Base-by-base conservation (phyloP, 148 eudicot species). In the Beta vulgaris region DNA sequence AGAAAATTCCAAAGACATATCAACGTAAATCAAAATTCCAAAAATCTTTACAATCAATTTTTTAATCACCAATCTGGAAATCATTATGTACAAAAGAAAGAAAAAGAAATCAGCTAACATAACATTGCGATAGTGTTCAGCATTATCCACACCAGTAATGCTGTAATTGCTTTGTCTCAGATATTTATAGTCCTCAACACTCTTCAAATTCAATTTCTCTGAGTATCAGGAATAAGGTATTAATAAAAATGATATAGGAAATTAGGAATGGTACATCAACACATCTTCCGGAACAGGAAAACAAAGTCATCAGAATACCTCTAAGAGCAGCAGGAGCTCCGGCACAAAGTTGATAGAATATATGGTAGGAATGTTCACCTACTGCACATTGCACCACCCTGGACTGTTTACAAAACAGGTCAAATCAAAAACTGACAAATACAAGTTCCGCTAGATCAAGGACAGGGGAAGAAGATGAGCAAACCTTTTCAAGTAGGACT, bases 401-500 rank as follows among this genome's bases (percentile, higher is more conserved):
- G 53, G 99, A 90, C 99, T 95, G 96, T 79, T 79, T 75, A 84
- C n/a, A 28, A 76, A 82, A 59, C 39, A 74, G 69, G 29, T 72
- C 51, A 29, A 36, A 74, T 87, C 73, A 84, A 67, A 74, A 63
- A 69, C 80, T 37, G 68, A 65, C 73, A n/a, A 32, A 32, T 40
- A 6, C 65, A 51, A 42, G 7, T 15, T 25, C n/a, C 4, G 43
- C 16, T 3, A 46, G 74, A 39, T 61, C 40, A 74, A 37, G 35
- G 69, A 59, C 49, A 78, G 58, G 48, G 76, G 49, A 32, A 67
- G 14, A 77, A 48, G 49, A 69, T 32, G 78, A 65, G 62, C 75
- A 36, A 77, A 95, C 99, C 99, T 95, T 95, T 73, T 95, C 99
- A 77, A 95, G 94, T 84, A 95, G 83, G 86, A 95, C 99, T 95